These are phyloP conservation scores for Calocera viscosa DNA, from an alignment of 768 basidiomycete species.

Conservation along the genomic window DNA sequence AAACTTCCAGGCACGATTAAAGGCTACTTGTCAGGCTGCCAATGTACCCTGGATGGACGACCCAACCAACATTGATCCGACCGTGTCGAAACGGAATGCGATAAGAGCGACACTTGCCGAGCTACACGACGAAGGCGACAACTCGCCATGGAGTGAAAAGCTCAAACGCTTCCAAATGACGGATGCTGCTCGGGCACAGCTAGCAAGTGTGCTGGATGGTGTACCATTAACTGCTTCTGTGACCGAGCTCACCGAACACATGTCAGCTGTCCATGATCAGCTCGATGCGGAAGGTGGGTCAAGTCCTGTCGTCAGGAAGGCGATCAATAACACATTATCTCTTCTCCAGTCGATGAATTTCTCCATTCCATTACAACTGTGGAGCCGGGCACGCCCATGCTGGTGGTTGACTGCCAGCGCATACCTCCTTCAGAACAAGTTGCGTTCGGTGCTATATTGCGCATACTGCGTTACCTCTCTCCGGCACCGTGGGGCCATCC, in stretches of 20 bases:
- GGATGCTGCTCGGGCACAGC: neutral
- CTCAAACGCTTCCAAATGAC: neutral
- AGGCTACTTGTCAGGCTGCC: constrained; percentile 61
- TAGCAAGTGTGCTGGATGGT: neutral
- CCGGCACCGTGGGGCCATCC: constrained; percentile 64
- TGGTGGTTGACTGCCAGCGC: neutral
- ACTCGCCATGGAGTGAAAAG: neutral
- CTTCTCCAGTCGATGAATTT: neutral
- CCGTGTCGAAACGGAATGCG: constrained; percentile 57
- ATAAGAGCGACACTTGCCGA: constrained; percentile 40
- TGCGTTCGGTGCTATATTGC: constrained; percentile 23
- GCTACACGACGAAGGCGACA: neutral
- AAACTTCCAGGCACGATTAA: constrained; percentile 52
- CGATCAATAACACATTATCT: neutral
- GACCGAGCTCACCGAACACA: neutral
- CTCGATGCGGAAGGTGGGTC: neutral
- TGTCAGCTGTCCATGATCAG: neutral
- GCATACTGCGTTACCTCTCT: constrained; percentile 55
- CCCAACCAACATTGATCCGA: constrained; percentile 61
- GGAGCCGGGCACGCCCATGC: neutral
- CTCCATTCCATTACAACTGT: neutral
- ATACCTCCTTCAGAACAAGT: constrained; percentile 7
- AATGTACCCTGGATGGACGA: constrained; percentile 51
- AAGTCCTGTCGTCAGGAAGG: neutral
- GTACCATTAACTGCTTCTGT: neutral